Evolutionary conservation across 2,329 filamentous ascomycete genomes (phyloP).

Genomic region (Rhynchosporium graminicola): DNA sequence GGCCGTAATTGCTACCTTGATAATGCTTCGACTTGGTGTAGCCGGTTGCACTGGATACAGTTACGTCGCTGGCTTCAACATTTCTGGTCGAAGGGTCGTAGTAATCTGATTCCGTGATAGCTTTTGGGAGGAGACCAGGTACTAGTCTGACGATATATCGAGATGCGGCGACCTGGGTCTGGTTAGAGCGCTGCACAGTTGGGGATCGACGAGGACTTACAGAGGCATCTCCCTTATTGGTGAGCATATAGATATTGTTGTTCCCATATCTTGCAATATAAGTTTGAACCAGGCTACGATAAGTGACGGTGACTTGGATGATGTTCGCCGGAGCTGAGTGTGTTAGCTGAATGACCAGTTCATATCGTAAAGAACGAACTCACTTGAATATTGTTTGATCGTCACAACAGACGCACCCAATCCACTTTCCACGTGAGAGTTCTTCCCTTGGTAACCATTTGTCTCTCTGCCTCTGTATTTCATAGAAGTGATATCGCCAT

Average conservation of each 20-base stretch:
- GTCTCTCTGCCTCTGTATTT: conserved; percentile 38
- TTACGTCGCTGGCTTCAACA: conserved; percentile 19
- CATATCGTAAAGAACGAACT: neutral
- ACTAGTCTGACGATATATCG: conserved; percentile 22
- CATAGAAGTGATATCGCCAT: conserved; percentile 42
- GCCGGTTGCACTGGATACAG: conserved; percentile 10
- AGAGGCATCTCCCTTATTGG: conserved; percentile 39
- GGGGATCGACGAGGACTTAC: neutral
- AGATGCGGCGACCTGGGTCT: conserved; percentile 14
- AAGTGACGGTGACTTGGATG: conserved; percentile 42
- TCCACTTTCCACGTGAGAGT: conserved; percentile 41
- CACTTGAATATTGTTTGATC: conserved; percentile 17
- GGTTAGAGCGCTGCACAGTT: neutral
- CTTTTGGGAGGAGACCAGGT: conserved; percentile 18
- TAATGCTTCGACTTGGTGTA: conserved; percentile 26
- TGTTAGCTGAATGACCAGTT: neutral
- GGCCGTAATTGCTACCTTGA: conserved; percentile 21
- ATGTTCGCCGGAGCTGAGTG: conserved; percentile 32
- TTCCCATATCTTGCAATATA: conserved; percentile 43
- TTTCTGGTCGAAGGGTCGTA: conserved; percentile 13
- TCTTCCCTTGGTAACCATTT: conserved; percentile 22
- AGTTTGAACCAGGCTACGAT: conserved; percentile 43
- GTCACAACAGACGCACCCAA: conserved; percentile 58
- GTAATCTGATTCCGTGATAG: conserved; percentile 19
- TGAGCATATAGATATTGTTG: conserved; percentile 46